Conservation (phyloP, 805 yeast species). For the Suhomyces canberraensis region DNA sequence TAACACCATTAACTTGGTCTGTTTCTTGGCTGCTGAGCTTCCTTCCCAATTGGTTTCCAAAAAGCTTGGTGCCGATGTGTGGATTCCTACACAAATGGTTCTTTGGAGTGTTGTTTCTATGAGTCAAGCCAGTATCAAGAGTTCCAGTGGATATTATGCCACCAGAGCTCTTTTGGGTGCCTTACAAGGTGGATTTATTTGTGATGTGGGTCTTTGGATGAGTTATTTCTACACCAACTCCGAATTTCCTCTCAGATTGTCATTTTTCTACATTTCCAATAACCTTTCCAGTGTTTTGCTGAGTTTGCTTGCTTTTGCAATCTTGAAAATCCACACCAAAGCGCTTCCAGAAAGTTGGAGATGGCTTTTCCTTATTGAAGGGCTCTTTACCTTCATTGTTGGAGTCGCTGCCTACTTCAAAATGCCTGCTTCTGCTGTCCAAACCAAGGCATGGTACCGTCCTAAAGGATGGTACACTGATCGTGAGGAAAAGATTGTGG, state of each 20-base stretch:
- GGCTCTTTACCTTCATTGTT: conserved; percentile 16
- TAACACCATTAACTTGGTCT: conserved; percentile 49
- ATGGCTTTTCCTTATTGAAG: conserved; percentile 24
- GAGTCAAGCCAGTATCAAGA: conserved; percentile 23
- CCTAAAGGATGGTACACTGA: conserved; percentile 27
- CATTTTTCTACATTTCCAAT: conserved; percentile 23
- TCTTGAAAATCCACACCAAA: conserved; percentile 16
- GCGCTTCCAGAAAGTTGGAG: conserved; percentile 19
- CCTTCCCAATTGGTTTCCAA: conserved; percentile 67
- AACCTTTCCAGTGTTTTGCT: conserved; percentile 18
- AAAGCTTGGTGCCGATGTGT: conserved; percentile 51
- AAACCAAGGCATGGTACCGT: conserved; percentile 17
- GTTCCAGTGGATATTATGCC: conserved; percentile 21
- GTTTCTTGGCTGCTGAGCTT: conserved; percentile 55
- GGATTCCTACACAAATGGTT: conserved; percentile 24
- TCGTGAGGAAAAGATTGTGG: conserved; percentile 27
- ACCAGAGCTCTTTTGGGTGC: conserved; percentile 32
- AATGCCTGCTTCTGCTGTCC: conserved; percentile 55
- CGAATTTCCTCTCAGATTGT: conserved; percentile 25
- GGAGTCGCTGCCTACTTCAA: conserved; percentile 19
- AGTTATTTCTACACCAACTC: conserved; percentile 33
- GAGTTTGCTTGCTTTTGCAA: conserved; percentile 18
- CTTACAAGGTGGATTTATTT: conserved; percentile 36
- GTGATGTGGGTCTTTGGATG: conserved; percentile 29
- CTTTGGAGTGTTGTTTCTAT: conserved; percentile 25